Base-by-base conservation (phyloP, 2,329 filamentous ascomycete species). In the Didymella exigua region DNA sequence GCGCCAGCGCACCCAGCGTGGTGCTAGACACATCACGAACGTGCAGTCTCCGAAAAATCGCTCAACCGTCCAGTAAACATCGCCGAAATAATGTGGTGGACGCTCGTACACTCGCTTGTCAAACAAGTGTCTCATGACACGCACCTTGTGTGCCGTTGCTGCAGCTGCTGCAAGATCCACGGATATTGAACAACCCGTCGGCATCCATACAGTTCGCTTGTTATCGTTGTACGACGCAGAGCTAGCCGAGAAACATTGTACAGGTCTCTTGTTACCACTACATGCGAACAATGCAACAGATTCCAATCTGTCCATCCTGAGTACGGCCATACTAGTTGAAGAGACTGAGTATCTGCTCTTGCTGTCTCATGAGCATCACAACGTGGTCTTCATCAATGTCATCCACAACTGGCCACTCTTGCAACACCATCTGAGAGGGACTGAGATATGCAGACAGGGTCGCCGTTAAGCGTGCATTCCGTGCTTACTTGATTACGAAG, bases 81-180 rank as follows among this genome's bases (percentile, higher is more conserved):
- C 58, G 50, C 52, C 50, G 36, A 42, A 33, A 41, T 18, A 37
- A 49, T 33, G 47, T 42, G 26, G 53, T 60, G 56, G 19, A 54
- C 55, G 57, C 41, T 26, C 52, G 49, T 42, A 56, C 40, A 49
- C 36, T 56, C 21, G 16, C 40, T 40, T 23, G 54, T 53, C 44
- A 43, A 57, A 47, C 44, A 27, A 57, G 43, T 47, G 51, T 34
- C 46, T 48, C 48, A 61, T 59, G 56, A 65, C 49, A 56, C 57
- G 47, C 56, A 57, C 49, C 33, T 31, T 53, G 49, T 59, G 31
- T 49, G 24, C 26, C 41, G 19, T n/a, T 31, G 13, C 23, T 37
- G 19, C 48, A 23, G 23, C n/a, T 13, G 16, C 29, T 29, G 18
- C 36, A 30, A 50, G 36, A 46, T 42, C 37, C 24, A 19, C 18